Evolutionary conservation across 495 filamentous ascomycete species (phyloP).

Genomic region (Penicillium verhagenii): DNA sequence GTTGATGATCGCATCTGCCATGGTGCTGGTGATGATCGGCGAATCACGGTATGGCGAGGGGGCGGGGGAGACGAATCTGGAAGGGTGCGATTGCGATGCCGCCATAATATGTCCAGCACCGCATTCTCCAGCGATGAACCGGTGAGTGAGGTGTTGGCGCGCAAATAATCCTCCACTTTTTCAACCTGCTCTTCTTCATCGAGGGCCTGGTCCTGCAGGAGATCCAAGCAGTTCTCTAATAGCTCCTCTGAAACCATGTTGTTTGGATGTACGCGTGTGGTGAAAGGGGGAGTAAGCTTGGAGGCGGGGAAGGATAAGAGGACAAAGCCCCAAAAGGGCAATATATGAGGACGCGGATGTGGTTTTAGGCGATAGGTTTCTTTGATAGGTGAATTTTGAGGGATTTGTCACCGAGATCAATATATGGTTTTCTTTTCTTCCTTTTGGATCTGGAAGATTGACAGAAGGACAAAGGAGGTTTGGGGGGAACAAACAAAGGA

Average conservation of each 20-base stretch:
- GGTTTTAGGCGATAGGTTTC: too few relatives aligned
- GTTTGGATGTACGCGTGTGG: constrained; percentile 6
- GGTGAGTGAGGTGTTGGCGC: constrained; percentile 70
- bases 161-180: constrained; percentile 81
- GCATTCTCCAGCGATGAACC: constrained; percentile 85
- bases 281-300: constrained; percentile 7
- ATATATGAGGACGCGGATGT: too few relatives aligned
- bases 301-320: neutral
- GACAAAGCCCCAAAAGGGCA: neutral
- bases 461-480: constrained; percentile 2
- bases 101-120: constrained; percentile 89
- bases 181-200: constrained; percentile 97
- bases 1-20: constrained; percentile 86
- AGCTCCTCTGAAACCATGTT: constrained; percentile 88
- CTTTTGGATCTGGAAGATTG: neutral
- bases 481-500: constrained; percentile 2
- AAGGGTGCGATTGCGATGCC: constrained; percentile 75
- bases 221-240: constrained; percentile 84
- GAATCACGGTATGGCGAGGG: constrained; percentile 82
- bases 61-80: constrained; percentile 77
- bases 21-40: constrained; percentile 85
- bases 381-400: neutral
- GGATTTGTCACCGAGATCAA: neutral
- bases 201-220: constrained; percentile 77
- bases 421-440: neutral